These are phyloP conservation scores for Xylariales sp. DNA, from an alignment of 2,329 filamentous ascomycete species.

Conservation along the genomic window DNA sequence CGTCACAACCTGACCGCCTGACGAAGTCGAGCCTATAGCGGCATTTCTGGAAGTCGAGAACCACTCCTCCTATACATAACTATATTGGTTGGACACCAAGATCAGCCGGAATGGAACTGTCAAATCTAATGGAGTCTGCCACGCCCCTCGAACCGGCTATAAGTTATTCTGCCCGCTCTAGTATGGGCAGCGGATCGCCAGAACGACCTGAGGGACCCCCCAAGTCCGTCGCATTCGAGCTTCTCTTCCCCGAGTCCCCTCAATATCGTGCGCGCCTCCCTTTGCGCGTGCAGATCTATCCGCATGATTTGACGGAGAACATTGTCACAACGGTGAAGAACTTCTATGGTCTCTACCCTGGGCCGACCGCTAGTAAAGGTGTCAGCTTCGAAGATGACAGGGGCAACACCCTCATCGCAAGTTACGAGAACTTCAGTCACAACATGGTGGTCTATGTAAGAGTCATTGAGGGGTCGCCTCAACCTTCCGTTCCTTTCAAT, in stretches of 20 bases:
- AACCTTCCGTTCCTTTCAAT: conserved; percentile 41
- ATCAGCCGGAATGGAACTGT: conserved; percentile 24
- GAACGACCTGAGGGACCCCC: conserved; percentile 44
- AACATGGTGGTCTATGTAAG: conserved; percentile 93
- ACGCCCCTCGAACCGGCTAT: conserved; percentile 36
- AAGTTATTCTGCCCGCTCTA: conserved; percentile 31
- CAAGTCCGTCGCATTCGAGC: conserved; percentile 77
- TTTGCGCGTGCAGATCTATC: conserved; percentile 87
- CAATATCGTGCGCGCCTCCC: conserved; percentile 70
- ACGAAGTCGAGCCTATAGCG: background rate
- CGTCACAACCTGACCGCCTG: conserved; percentile 8
- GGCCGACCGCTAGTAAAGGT: conserved; percentile 63
- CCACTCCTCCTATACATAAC: conserved; percentile 1
- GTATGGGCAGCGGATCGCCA: conserved; percentile 42
- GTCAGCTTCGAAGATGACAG: conserved; percentile 92
- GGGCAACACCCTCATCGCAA: conserved; percentile 86
- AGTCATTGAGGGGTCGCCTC: conserved; percentile 61
- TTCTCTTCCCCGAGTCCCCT: conserved; percentile 63
- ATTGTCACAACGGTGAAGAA: conserved; percentile 99
- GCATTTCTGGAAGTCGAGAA: background rate
- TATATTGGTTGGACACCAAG: background rate
- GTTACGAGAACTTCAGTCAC: conserved; percentile 91
- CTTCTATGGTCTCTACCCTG: conserved; percentile 93
- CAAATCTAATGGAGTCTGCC: conserved; percentile 40
- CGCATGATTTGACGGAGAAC: conserved; percentile 93